Evolutionary conservation across 495 filamentous ascomycete species (phyloP), one percentile per base, ranked within the genome.

Genomic region (Platismatia glauca): DNA sequence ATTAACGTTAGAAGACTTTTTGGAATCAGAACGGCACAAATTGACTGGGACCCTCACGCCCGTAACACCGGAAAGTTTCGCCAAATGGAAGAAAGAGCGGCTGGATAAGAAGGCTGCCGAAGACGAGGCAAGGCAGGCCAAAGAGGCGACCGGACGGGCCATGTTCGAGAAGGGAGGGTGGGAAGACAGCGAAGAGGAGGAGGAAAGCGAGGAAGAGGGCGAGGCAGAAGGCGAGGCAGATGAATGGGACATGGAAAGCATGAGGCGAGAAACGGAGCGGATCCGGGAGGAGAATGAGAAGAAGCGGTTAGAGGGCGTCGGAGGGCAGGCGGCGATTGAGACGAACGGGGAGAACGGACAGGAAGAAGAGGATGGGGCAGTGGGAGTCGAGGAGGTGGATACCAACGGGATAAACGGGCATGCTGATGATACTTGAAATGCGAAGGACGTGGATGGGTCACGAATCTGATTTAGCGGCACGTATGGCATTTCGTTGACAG

Each of bases 151-250:
- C 34, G 94, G 94, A 67, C 82, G 92, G 74, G 88, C 90, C 33
- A 77, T 99, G 75, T 99, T 99, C 73, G 94, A 99, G 75, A 89
- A 89, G 73, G 94, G 94, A 67, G 91, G 92, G 73, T 98, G 95
- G 95, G 78, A 84, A 62, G 81, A 75, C 57, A 85, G 83, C 55
- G 86, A 85, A 27, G 85, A 85, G 15, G 82, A 83, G 39, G 82
- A 83, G n/a, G 77, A 75, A 7, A 81, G 81, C 4, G 81, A 77
- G 18, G 77, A 78, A 15, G 83, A 81, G 6, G 80, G 80, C 9
- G 77, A 78, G 13, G 80, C 79, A 33, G 81, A 79, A 8, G 83
- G 83, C 57, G 84, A 86, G 27, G 84, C 80, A 16, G 50, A 53
- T 55, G 81, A 78, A 22, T 96, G 86, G 82, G 91, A 96, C 75